Base-by-base conservation (phyloP, 2,329 filamentous ascomycete species). In the Monosporascus ibericus region DNA sequence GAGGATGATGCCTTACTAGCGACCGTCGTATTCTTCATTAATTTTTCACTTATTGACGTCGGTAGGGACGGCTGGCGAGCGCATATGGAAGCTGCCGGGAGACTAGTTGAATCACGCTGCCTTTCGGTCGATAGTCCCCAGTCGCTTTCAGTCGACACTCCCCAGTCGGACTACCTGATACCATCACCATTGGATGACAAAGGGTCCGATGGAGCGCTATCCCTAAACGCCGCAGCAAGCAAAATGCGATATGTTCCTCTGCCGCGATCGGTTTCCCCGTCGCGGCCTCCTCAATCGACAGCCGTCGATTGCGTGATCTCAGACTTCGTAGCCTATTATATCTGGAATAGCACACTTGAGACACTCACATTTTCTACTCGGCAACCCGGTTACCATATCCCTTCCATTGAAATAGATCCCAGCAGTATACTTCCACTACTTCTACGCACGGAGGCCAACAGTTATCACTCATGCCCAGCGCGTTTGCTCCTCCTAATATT, bases 21-120 rank as follows among this genome's bases (percentile, higher is more conserved):
- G 8, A 74, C 76, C 2, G 72, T 77, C 52, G 70, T 78, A 48
- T 78, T 78, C 61, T 77, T 78, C 52, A 69, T 79, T 63, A 76
- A 77, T 54, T 76, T 79, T 54, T 69, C 78, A 48, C 65, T 79
- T n/a, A 74, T 79, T 46, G 75, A 79, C 55, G 62, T 76, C 11
- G 73, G 75, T 14, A 71, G 68, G 53, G 68, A 68, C 22, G 69
- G 68, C 52, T 78, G 76, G 76, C 71, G 71, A 55, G 64, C 70
- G 44, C 76, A 79, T 58, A 66, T 79, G 44, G 69, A 72, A 34
- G 75, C 73, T 6, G 75, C 74, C 22, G 71, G 72, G 49, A 70
- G 65, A 52, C 70, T 78, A 27, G 63, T 68, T 9, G 49, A 55
- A 52, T 56, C 58, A 42, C 44, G 57, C 44, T 38, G 24, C 52